Evolutionary conservation across 2,329 filamentous ascomycete genomes (phyloP).

Genomic region (Microcera coccophila): DNA sequence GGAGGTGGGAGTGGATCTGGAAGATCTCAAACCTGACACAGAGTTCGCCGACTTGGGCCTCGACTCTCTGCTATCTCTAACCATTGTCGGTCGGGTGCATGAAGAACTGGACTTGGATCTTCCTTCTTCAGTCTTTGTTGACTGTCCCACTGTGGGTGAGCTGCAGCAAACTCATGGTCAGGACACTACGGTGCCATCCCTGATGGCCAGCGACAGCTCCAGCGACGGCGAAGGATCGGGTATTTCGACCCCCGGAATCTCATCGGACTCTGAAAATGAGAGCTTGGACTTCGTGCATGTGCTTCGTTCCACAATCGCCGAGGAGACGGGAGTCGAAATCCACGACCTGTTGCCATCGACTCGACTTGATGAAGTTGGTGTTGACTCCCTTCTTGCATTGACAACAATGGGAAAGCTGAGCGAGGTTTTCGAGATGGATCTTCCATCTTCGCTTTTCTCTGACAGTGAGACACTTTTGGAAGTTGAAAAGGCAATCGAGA

Average conservation of each 20-base stretch:
- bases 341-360: conserved; percentile 15
- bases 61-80: conserved; percentile 56
- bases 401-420: conserved; percentile 22
- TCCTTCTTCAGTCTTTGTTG: conserved; percentile 37
- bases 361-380: conserved; percentile 15
- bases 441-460: conserved; percentile 15
- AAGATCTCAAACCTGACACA: conserved; percentile 54
- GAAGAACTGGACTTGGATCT: conserved; percentile 52
- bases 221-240: conserved; percentile 64
- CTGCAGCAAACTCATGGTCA: conserved; percentile 10
- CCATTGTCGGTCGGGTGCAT: conserved; percentile 51
- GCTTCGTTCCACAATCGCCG: conserved; percentile 13
- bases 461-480: conserved; percentile 16
- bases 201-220: conserved; percentile 57
- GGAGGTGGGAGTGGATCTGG: conserved; percentile 68
- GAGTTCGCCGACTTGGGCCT: conserved; percentile 56
- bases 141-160: conserved; percentile 15
- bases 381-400: conserved; percentile 18
- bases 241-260: conserved; percentile 15
- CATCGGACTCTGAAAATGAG: conserved; percentile 10
- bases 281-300: conserved; percentile 8
- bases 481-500: conserved; percentile 14
- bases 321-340: conserved; percentile 17
- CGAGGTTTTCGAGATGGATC: conserved; percentile 18
- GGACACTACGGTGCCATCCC: conserved; percentile 50